These are phyloP conservation scores for Leccinum variicolor DNA, from an alignment of 768 basidiomycete genomes.

Conservation along the genomic window DNA sequence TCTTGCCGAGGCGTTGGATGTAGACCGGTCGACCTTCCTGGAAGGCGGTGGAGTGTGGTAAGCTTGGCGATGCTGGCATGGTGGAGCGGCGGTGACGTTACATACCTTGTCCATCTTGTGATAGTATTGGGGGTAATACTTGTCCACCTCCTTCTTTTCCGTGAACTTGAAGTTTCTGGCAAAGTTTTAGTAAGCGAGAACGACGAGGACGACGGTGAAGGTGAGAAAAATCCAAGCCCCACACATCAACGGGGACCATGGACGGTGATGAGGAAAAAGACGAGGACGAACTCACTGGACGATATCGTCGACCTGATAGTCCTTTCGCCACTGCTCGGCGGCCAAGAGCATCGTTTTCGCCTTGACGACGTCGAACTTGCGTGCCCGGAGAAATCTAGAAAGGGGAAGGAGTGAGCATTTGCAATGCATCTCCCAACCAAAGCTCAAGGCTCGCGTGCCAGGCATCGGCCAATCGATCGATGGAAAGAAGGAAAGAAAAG, in stretches of 20 bases:
- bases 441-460: too few species aligned
- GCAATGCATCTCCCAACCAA: too few species aligned
- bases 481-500: background rate
- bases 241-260: too few species aligned
- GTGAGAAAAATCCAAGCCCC: too few species aligned
- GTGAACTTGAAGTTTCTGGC: conserved; percentile 80
- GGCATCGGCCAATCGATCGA: conserved; percentile 2
- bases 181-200: background rate
- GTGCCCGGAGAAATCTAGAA: conserved; percentile 81
- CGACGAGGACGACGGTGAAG: background rate
- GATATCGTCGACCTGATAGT: conserved; percentile 78
- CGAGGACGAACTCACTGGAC: conserved; percentile 44
- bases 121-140: conserved; percentile 94
- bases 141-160: conserved; percentile 79
- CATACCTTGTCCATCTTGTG: conserved; percentile 87
- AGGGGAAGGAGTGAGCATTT: too few species aligned
- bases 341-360: conserved; percentile 81
- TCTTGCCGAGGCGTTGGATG: conserved; percentile 87
- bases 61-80: background rate
- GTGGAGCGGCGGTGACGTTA: conserved; percentile 23
- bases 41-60: background rate
- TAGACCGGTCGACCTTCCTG: conserved; percentile 96
- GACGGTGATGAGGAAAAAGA: too few species aligned
- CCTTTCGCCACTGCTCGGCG: conserved; percentile 87
- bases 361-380: conserved; percentile 84